Evolutionary conservation across 2,329 filamentous ascomycete genomes (phyloP).

Genomic region (Beauveria sp.): DNA sequence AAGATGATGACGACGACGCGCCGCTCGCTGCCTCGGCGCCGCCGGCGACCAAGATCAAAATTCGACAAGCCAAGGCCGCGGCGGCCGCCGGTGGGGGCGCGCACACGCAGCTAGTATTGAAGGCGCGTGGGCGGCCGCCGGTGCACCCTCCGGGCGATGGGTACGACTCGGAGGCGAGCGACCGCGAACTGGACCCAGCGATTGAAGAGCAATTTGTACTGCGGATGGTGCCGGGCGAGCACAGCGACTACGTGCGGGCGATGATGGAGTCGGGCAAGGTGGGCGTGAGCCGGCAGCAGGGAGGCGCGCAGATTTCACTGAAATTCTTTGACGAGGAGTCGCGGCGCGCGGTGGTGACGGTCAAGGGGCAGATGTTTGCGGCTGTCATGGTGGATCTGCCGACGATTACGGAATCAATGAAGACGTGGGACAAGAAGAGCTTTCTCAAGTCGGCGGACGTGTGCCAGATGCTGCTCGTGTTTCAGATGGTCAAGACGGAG

Average conservation of each 20-base stretch:
- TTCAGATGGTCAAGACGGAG: conserved; percentile 59
- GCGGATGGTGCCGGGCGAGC: conserved; percentile 77
- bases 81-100: conserved; percentile 19
- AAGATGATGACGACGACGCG: conserved; percentile 40
- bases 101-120: conserved; percentile 39
- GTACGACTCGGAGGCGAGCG: conserved; percentile 93
- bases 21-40: conserved; percentile 25
- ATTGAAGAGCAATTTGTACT: conserved; percentile 87
- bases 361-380: conserved; percentile 65
- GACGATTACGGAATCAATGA: conserved; percentile 84
- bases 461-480: conserved; percentile 79
- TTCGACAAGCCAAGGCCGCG: conserved; percentile 31
- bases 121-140: conserved; percentile 60
- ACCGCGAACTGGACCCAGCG: conserved; percentile 77
- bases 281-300: conserved; percentile 53
- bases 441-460: conserved; percentile 88
- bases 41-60: conserved; percentile 45
- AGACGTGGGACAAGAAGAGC: conserved; percentile 82
- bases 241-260: conserved; percentile 74
- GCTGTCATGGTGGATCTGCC: conserved; percentile 76
- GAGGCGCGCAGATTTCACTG: conserved; percentile 70
- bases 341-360: conserved; percentile 62
- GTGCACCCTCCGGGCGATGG: conserved; percentile 72
- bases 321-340: conserved; percentile 71
- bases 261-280: conserved; percentile 72